phyloP scores from a whole-genome alignment of 2,329 filamentous ascomycete genomes.

The Pestalotiopsis sp. region DNA sequence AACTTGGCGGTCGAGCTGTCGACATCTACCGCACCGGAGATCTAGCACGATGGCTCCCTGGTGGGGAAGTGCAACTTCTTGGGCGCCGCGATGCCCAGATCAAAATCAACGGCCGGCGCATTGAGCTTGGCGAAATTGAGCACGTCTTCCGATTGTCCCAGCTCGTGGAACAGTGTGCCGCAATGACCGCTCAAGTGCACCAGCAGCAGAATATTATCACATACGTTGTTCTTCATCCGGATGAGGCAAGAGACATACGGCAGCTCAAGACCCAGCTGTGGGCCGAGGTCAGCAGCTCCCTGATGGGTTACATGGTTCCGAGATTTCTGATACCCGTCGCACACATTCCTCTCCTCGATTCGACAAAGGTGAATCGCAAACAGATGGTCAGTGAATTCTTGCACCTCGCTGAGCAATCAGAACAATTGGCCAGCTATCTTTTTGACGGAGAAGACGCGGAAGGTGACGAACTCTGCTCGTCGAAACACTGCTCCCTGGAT shows the following conservation, averaged over 20 bases:
- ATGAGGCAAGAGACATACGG: background rate
- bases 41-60: constrained; percentile 27
- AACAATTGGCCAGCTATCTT: no score
- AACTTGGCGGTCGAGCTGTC: background rate
- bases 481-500: background rate
- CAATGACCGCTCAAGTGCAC: background rate
- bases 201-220: background rate
- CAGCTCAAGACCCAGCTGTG: background rate
- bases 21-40: constrained; percentile 43
- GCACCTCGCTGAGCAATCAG: no score
- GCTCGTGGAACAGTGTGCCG: background rate
- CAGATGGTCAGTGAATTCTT: no score
- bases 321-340: no score
- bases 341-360: no score
- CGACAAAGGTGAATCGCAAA: no score
- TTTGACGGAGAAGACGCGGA: no score
- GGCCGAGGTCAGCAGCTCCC: background rate
- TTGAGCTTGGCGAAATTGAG: constrained; percentile 47
- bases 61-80: constrained; percentile 38
- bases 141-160: constrained; percentile 20
- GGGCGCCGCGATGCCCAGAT: constrained; percentile 50
- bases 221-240: background rate
- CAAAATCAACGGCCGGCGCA: constrained; percentile 49
- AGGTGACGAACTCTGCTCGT: no score
- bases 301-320: no score